Evolutionary conservation across 2,329 filamentous ascomycete genomes (phyloP).

Genomic region (Fusarium bulbicola): DNA sequence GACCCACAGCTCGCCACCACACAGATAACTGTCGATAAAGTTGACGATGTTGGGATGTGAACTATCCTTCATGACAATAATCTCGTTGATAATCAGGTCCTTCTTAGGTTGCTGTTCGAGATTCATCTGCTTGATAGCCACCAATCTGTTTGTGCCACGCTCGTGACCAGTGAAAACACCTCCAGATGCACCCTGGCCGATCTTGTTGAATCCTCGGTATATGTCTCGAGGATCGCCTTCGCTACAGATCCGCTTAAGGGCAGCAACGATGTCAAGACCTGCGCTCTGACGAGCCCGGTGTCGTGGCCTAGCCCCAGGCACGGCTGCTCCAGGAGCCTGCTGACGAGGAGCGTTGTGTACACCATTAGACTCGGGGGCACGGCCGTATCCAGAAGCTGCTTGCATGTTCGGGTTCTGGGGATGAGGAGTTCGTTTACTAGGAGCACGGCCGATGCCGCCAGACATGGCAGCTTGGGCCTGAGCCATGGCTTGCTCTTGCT

Average conservation of each 20-base stretch:
- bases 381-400: constrained; percentile 42
- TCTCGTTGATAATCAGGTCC: constrained; percentile 98
- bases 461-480: constrained; percentile 81
- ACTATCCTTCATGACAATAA: constrained; percentile 98
- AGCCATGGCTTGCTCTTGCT: constrained; percentile 86
- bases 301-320: constrained; percentile 72
- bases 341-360: constrained; percentile 50
- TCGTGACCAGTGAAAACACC: constrained; percentile 95
- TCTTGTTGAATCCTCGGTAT: constrained; percentile 90
- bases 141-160: constrained; percentile 81
- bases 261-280: constrained; percentile 81
- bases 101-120: constrained; percentile 98
- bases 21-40: constrained; percentile 96
- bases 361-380: constrained; percentile 45
- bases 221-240: constrained; percentile 88
- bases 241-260: constrained; percentile 88
- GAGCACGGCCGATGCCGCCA: constrained; percentile 74
- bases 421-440: constrained; percentile 73
- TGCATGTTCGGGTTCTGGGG: constrained; percentile 41
- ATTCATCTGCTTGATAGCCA: constrained; percentile 99
- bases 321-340: constrained; percentile 46
- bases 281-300: constrained; percentile 83
- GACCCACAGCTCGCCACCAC: constrained; percentile 92
- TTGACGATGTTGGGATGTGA: constrained; percentile 99
- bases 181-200: constrained; percentile 95